Evolutionary conservation across 176 grass and related monocot species (phyloP), one percentile per base, ranked within the genome.

Genomic region (Oryza nivara): DNA sequence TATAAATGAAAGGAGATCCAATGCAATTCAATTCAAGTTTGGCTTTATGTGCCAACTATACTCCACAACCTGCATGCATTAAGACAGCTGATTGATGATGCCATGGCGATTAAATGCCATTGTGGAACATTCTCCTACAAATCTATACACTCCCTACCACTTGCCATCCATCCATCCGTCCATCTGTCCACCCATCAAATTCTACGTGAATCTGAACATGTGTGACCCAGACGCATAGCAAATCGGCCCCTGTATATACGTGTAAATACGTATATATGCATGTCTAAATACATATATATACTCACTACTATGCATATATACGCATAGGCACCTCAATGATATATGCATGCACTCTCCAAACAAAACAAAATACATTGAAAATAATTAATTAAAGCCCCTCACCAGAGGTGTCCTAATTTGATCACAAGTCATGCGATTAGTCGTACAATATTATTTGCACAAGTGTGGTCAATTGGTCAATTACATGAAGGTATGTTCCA

Each of bases 81-180:
- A 38, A 38, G 36, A 38, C 36, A 38, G 36, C 1, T 17, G 32
- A 49, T 30, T 25, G 23, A 26, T 26, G n/a, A 25, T 61, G 58
- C 58, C 19, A 60, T n/a, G 54, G 6, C 14, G 38, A 54, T 45
- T 84, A 7, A 76, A 68, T 84, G 63, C 63, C 40, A 1, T 54
- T 76, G 45, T 68, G n/a, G 30, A 84, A 76, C 82, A 76, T 84
- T 75, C 73, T 46, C 48, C 47, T 54, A 26, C 52, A 20, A 51
- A 38, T 38, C 5, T 38, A 38, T 38, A 56, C 6, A 36, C 16
- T 56, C 15, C 73, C 73, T 32, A 32, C 73, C 25, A 11, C 9
- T 46, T 30, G 23, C 22, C 71, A 73, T 48, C 71, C 45, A 30
- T 49, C 81, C 43, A 66, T 23, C 7, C 38, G 36, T 38, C 36